phyloP scores from a whole-genome alignment of 805 yeast species.

The Metschnikowia cubensis region DNA sequence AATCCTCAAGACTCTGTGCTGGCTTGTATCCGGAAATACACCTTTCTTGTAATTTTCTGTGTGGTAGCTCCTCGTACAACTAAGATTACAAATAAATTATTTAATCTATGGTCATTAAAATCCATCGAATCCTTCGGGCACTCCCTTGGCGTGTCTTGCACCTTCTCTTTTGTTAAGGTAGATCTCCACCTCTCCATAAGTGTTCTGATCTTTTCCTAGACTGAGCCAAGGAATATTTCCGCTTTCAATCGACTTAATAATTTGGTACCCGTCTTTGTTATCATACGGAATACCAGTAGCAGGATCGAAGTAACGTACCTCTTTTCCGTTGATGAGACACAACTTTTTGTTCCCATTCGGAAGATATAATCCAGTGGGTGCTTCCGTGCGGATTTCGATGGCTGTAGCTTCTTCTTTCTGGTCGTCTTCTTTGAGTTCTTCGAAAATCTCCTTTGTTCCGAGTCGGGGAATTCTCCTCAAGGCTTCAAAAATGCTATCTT shows the following conservation, averaged over 20 bases:
- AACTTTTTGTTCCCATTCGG: slow-evolving; percentile 64
- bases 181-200: slow-evolving; percentile 45
- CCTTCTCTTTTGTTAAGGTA: slow-evolving; percentile 48
- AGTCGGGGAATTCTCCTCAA: slow-evolving; percentile 53
- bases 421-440: slow-evolving; percentile 36
- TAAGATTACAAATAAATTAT: background rate
- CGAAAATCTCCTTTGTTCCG: slow-evolving; percentile 51
- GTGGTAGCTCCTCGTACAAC: background rate
- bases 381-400: slow-evolving; percentile 53
- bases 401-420: slow-evolving; percentile 40
- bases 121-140: slow-evolving; percentile 76
- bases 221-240: slow-evolving; percentile 53
- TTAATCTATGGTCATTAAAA: slow-evolving; percentile 21
- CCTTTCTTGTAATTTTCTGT: background rate
- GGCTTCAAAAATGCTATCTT: slow-evolving; percentile 38
- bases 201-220: slow-evolving; percentile 48
- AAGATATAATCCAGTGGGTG: slow-evolving; percentile 69
- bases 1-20: background rate
- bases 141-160: slow-evolving; percentile 73
- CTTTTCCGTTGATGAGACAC: slow-evolving; percentile 74
- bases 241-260: slow-evolving; percentile 47
- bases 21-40: background rate
- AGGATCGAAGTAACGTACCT: slow-evolving; percentile 85
- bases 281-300: slow-evolving; percentile 81
- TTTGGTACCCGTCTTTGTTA: slow-evolving; percentile 73